Evolutionary conservation across 2,329 filamentous ascomycete species (phyloP).

Genomic region (Beauveria varroae): DNA sequence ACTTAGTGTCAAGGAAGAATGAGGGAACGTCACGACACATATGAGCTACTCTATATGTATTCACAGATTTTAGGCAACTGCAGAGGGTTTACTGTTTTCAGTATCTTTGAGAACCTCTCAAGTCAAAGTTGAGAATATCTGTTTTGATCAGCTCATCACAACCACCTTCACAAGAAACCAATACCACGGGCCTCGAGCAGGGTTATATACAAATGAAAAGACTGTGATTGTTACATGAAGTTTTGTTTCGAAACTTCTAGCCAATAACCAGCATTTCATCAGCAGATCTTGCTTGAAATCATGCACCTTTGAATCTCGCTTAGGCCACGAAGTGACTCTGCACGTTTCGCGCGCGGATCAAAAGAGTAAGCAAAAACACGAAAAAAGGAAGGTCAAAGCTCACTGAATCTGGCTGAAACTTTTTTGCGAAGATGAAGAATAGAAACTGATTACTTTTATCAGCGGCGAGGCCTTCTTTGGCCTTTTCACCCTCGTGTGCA

Average conservation of each 20-base stretch:
- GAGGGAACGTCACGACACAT: background rate
- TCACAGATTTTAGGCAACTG: background rate
- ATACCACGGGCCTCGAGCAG: background rate
- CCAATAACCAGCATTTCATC: background rate
- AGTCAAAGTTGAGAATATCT: background rate
- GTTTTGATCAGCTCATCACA: background rate
- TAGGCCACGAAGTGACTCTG: background rate
- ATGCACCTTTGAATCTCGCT: background rate
- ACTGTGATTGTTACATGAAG: background rate
- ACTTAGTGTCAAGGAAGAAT: background rate
- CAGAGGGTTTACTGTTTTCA: background rate
- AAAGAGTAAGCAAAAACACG: background rate
- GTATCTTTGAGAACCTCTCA: background rate
- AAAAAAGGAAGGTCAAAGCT: background rate
- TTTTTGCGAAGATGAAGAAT: background rate
- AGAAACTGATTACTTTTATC: background rate
- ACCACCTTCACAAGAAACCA: background rate
- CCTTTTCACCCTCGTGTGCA: background rate
- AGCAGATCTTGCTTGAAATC: background rate
- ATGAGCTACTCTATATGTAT: background rate
- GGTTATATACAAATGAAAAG: background rate
- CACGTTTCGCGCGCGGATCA: background rate
- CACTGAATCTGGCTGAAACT: background rate
- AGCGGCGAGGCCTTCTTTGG: background rate
- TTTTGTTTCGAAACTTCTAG: background rate